Conservation (phyloP, 129 eudicot species). For the Heracleum sosnowskyi region DNA sequence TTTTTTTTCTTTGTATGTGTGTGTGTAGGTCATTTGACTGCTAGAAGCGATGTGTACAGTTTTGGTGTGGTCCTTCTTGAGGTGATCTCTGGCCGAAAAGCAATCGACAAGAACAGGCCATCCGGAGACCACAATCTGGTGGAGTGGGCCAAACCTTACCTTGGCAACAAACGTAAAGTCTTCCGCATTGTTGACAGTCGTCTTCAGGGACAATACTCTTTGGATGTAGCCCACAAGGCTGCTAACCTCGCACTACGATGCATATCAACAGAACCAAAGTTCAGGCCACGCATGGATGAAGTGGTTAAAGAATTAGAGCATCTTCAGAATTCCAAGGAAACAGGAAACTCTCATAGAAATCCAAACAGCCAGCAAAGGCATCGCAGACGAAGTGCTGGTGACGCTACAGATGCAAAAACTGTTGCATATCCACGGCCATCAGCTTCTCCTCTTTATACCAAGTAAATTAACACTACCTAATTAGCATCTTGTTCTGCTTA, state of each 20-base stretch:
- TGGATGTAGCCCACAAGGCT: slow-evolving; percentile 49
- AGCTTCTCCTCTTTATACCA: slow-evolving; percentile 34
- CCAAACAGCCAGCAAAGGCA: slow-evolving; percentile 28
- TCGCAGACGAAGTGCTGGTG: slow-evolving; percentile 32
- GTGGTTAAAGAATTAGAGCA: slow-evolving; percentile 57
- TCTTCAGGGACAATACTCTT: slow-evolving; percentile 73
- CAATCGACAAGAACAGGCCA: slow-evolving; percentile 73
- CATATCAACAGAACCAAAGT: slow-evolving; percentile 62
- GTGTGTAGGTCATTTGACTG: slow-evolving; percentile 64
- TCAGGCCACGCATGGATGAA: slow-evolving; percentile 66
- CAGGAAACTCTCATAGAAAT: slow-evolving; percentile 31
- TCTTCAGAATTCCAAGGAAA: slow-evolving; percentile 43
- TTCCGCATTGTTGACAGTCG: slow-evolving; percentile 65
- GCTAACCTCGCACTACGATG: slow-evolving; percentile 73
- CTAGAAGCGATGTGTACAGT: slow-evolving; percentile 77
- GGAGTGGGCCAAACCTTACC: slow-evolving; percentile 84
- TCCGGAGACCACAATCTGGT: slow-evolving; percentile 64
- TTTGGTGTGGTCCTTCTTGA: slow-evolving; percentile 92
- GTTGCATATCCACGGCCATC: slow-evolving; percentile 52
- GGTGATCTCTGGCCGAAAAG: slow-evolving; percentile 71
- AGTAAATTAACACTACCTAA: slow-evolving; percentile 11
- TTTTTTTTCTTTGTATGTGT: neutral
- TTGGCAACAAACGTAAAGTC: slow-evolving; percentile 69
- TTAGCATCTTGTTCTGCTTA: neutral
- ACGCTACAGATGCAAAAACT: slow-evolving; percentile 11